Conservation (phyloP, 805 yeast species). For the Maudiozyma saulgeensis region DNA sequence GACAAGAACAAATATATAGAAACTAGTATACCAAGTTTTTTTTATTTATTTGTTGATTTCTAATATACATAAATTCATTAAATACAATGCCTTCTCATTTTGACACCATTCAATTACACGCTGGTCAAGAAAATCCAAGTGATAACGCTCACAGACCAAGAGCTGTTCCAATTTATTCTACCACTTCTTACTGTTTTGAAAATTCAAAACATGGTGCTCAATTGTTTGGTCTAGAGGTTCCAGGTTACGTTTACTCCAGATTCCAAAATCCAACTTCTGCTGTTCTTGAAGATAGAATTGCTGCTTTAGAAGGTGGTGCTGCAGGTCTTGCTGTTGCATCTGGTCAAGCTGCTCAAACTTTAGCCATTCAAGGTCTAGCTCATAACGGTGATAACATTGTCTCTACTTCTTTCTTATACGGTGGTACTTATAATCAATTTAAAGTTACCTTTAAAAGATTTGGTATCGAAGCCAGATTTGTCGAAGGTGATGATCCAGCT, state of each 20-base stretch:
- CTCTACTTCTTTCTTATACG: slow-evolving; percentile 79
- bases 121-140: slow-evolving; percentile 73
- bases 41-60: too few relatives aligned
- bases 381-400: slow-evolving; percentile 84
- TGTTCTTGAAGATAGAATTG: slow-evolving; percentile 83
- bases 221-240: slow-evolving; percentile 72
- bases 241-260: slow-evolving; percentile 84
- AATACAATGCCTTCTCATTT: slow-evolving; percentile 50
- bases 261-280: slow-evolving; percentile 89
- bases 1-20: too few relatives aligned
- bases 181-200: slow-evolving; percentile 80
- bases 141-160: slow-evolving; percentile 57
- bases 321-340: slow-evolving; percentile 85
- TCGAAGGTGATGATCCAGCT: slow-evolving; percentile 65
- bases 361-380: slow-evolving; percentile 76
- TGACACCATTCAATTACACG: slow-evolving; percentile 89
- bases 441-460: slow-evolving; percentile 83
- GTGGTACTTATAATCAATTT: slow-evolving; percentile 95
- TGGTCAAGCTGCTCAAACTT: slow-evolving; percentile 94
- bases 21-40: too few relatives aligned
- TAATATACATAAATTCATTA: too few relatives aligned
- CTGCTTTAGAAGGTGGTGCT: slow-evolving; percentile 87
- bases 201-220: slow-evolving; percentile 90
- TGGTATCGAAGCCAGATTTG: slow-evolving; percentile 80
- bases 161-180: slow-evolving; percentile 90